A percentile compares a stretch with the other conserved stretches of the same genome.
Evolutionary conservation across 2,329 filamentous ascomycete genomes (phyloP).

Genomic region (Ophiostoma piceae): DNA sequence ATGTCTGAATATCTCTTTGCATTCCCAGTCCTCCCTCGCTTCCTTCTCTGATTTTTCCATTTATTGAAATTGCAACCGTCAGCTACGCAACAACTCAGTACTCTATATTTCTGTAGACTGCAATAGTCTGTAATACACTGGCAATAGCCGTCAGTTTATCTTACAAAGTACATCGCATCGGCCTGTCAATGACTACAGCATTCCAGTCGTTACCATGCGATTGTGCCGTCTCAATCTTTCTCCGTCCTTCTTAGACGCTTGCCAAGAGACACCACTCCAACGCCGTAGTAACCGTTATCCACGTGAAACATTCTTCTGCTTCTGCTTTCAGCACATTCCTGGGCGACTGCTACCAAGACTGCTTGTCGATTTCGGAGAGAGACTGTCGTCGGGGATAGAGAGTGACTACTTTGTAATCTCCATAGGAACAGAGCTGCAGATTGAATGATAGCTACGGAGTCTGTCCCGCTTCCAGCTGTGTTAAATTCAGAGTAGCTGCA

Average conservation of each 20-base stretch:
- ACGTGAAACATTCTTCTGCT: slow-evolving; percentile 12
- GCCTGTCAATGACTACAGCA: neutral
- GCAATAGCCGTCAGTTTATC: neutral
- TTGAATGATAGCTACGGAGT: neutral
- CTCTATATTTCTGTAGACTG: neutral
- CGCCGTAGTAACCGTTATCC: slow-evolving; percentile 9
- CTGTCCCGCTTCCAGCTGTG: neutral
- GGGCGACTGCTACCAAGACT: neutral
- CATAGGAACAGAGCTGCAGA: neutral
- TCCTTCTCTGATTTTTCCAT: neutral
- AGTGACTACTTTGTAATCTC: neutral
- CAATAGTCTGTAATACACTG: neutral
- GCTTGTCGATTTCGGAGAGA: no score
- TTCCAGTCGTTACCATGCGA: neutral
- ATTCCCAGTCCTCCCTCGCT: neutral
- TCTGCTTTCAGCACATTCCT: slow-evolving; percentile 11
- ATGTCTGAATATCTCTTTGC: neutral
- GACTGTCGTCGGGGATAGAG: no score
- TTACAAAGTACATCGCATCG: no score
- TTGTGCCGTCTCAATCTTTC: neutral
- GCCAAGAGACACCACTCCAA: neutral
- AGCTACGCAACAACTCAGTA: neutral
- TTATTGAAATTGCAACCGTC: neutral
- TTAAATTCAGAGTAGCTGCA: neutral
- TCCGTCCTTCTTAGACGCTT: no score